Conservation (phyloP, 2,329 filamentous ascomycete species). For the Botryotinia globosa region DNA sequence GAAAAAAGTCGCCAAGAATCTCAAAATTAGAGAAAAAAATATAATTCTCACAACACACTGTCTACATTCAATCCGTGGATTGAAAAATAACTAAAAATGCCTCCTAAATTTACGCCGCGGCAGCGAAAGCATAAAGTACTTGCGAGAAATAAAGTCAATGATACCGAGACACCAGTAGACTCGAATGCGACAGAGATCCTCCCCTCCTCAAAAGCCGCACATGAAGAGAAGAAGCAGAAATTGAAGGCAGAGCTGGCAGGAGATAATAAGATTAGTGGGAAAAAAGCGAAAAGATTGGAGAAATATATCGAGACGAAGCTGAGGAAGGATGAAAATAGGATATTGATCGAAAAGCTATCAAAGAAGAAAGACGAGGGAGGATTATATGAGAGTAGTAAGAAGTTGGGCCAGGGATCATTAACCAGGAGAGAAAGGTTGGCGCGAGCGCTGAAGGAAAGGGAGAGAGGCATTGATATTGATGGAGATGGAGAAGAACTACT, state of each 20-base stretch:
- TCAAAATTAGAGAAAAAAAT: not conserved
- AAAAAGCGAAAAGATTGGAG: slow-evolving; percentile 65
- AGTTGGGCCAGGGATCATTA: slow-evolving; percentile 69
- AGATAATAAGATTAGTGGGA: slow-evolving; percentile 56
- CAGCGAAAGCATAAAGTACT: slow-evolving; percentile 68
- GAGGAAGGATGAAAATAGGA: slow-evolving; percentile 87
- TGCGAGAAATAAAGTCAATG: slow-evolving; percentile 55
- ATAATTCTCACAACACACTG: not conserved
- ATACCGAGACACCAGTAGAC: slow-evolving; percentile 43
- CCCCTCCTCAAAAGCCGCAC: slow-evolving; percentile 46
- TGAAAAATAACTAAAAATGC: slow-evolving; percentile 23
- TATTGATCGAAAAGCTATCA: slow-evolving; percentile 78
- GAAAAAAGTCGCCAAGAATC: slow-evolving; percentile 21
- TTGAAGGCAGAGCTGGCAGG: slow-evolving; percentile 53
- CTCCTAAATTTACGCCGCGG: slow-evolving; percentile 55
- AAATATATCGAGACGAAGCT: slow-evolving; percentile 85
- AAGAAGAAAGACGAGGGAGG: slow-evolving; percentile 77
- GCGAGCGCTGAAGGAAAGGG: slow-evolving; percentile 54
- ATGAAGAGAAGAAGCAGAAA: slow-evolving; percentile 53
- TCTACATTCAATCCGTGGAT: not conserved
- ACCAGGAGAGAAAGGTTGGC: slow-evolving; percentile 67
- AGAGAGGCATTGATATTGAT: slow-evolving; percentile 36
- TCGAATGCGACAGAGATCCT: slow-evolving; percentile 55
- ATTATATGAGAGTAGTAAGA: slow-evolving; percentile 73
- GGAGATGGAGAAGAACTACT: slow-evolving; percentile 50